These are phyloP conservation scores for Aegilops bicornis DNA, from an alignment of 176 grass and related monocot species.

Conservation along the genomic window DNA sequence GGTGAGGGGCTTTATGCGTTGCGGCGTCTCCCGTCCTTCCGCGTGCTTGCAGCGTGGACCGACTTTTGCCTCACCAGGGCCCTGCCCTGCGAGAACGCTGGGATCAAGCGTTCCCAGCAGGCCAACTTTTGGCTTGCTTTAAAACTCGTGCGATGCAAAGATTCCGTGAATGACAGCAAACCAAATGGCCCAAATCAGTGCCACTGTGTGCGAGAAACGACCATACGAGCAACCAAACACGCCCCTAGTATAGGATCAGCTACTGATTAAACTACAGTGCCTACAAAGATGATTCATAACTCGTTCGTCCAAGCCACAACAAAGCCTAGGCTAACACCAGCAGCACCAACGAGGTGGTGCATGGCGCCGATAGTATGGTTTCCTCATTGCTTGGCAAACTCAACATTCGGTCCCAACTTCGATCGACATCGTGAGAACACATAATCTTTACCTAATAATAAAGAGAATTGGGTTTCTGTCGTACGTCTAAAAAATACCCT, in stretches of 20 bases:
- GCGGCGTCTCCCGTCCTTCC: neutral
- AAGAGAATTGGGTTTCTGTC: too few relatives aligned
- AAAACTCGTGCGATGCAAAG: neutral
- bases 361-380: too few relatives aligned
- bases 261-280: too few relatives aligned
- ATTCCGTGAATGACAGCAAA: neutral
- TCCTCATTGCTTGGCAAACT: too few relatives aligned
- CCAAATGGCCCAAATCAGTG: neutral
- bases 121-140: neutral
- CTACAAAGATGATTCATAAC: too few relatives aligned
- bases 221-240: neutral
- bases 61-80: neutral
- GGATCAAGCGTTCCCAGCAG: neutral
- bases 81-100: neutral
- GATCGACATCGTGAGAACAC: too few relatives aligned
- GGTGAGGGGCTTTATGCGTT: neutral
- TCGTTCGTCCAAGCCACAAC: too few relatives aligned
- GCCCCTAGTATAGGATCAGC: neutral
- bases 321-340: too few relatives aligned
- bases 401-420: too few relatives aligned
- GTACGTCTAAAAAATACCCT: too few relatives aligned
- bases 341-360: too few relatives aligned
- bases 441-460: too few relatives aligned
- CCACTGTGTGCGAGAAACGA: neutral
- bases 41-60: rapidly evolving